phyloP scores from a whole-genome alignment of 1,284 basidiomycete genomes.

The Inonotus hispidus region DNA sequence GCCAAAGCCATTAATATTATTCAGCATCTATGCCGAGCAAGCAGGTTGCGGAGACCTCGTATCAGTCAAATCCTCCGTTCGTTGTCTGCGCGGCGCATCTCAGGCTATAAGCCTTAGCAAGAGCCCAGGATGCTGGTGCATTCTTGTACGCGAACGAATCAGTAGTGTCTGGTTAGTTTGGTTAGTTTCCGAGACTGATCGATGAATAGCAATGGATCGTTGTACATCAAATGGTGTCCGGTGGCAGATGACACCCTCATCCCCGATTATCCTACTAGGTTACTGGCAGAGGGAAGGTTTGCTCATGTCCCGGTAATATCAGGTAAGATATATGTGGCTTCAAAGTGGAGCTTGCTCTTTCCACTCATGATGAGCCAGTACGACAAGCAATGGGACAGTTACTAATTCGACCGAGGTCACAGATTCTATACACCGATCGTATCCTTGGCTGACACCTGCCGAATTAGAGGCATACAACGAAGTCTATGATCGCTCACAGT shows the following conservation, averaged over 20 bases:
- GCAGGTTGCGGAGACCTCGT: conserved; percentile 42
- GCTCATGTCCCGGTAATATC: conserved; percentile 49
- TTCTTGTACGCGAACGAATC: conserved; percentile 24
- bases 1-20: conserved; percentile 47
- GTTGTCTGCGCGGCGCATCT: conserved; percentile 44
- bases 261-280: conserved; percentile 40
- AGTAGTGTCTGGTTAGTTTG: not conserved
- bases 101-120: conserved; percentile 44
- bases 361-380: conserved; percentile 27
- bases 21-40: conserved; percentile 40
- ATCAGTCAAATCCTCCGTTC: conserved; percentile 32
- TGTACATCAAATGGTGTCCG: conserved; percentile 35
- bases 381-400: conserved; percentile 53
- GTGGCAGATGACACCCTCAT: conserved; percentile 47
- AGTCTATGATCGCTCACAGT: conserved; percentile 37
- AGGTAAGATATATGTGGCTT: conserved; percentile 31
- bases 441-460: conserved; percentile 37
- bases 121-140: conserved; percentile 46
- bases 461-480: conserved; percentile 36
- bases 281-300: conserved; percentile 40
- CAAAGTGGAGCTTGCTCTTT: not conserved
- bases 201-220: conserved; percentile 31
- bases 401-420: conserved; percentile 34
- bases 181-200: conserved; percentile 1
- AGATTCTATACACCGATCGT: conserved; percentile 35